Base-by-base conservation (phyloP, 768 basidiomycete species). In the Lactarius hengduanensis region DNA sequence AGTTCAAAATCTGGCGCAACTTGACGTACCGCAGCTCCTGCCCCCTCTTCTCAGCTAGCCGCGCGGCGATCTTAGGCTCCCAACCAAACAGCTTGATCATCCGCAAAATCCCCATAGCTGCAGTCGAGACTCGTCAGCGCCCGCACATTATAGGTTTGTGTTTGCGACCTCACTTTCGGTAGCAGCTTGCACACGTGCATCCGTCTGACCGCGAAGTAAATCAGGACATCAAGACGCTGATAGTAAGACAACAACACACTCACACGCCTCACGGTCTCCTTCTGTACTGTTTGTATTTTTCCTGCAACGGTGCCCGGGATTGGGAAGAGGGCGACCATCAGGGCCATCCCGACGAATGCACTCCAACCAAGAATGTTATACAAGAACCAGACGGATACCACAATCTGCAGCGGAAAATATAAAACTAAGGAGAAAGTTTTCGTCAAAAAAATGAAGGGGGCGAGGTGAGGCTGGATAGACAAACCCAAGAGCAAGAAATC, bases 51-150 rank as follows among this genome's bases (percentile, higher is more conserved):
- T 72, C 71, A 1, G 62, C 67, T 28, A 72, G n/a, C n/a, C 62
- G 63, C n/a, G 30, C 79, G 20, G 78, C 63, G 57, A 80, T 80
- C 68, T 81, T 81, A 13, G 78, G 76, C 71, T 87, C 82, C 82
- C 89, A 83, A 9, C 81, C 89, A 70, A 91, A 90, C 50, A 90
- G 76, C 74, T 84, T 84, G 74, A 83, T 73, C 78, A 83, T 82
- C 18, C 82, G 78, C 6, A 83, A 64, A 64, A 79, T 74, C 26
- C 71, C 70, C 64, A 80, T 71, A 16, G 73, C 79, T 79, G 61
- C 4, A 41, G 10, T 6, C 8, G 28, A 34, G 22, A 6, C 9
- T 71, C 54, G 26, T 65, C 36, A 59, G 32, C 54, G 38, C n/a
- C 32, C 69, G 64, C 15, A 53, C 26, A 9, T 38, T 10, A 16